These are phyloP conservation scores for Stromatinia cepivora DNA, from an alignment of 2,329 filamentous ascomycete genomes.

Conservation along the genomic window DNA sequence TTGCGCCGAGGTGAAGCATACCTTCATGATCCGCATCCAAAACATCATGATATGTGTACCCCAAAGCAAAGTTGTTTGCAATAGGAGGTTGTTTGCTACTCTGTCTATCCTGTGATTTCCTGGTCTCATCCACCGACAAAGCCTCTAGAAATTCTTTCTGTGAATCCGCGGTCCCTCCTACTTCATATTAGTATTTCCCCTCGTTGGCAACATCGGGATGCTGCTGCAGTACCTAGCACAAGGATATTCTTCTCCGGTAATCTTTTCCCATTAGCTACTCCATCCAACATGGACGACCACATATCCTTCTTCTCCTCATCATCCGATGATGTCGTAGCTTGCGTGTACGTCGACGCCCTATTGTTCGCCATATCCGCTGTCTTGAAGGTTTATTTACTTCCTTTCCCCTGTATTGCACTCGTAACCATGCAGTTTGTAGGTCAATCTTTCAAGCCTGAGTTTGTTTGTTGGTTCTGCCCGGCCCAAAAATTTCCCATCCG, in stretches of 20 bases:
- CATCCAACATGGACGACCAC: slow-evolving; percentile 92
- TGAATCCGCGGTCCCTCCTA: slow-evolving; percentile 78
- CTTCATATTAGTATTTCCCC: slow-evolving; percentile 35
- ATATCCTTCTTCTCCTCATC: slow-evolving; percentile 75
- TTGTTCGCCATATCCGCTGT: slow-evolving; percentile 36
- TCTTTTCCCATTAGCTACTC: slow-evolving; percentile 84
- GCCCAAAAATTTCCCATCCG: slow-evolving; percentile 9
- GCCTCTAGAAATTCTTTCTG: slow-evolving; percentile 80
- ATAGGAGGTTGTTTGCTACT: slow-evolving; percentile 68
- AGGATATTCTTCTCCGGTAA: slow-evolving; percentile 90
- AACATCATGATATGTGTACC: slow-evolving; percentile 94
- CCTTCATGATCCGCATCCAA: slow-evolving; percentile 92
- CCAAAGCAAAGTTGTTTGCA: slow-evolving; percentile 88
- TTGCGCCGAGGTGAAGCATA: slow-evolving; percentile 43
- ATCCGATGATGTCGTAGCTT: slow-evolving; percentile 54
- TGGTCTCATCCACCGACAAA: slow-evolving; percentile 46
- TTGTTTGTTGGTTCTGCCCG: slow-evolving; percentile 9
- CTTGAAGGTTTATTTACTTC: slow-evolving; percentile 22
- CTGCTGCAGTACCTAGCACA: slow-evolving; percentile 65
- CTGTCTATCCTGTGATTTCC: slow-evolving; percentile 51
- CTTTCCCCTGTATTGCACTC: slow-evolving; percentile 22
- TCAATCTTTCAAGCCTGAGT: slow-evolving; percentile 13
- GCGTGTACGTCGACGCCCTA: slow-evolving; percentile 48
- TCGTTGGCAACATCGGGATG: slow-evolving; percentile 15
- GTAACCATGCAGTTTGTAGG: slow-evolving; percentile 23